Conservation (phyloP, 139 green algal genomes). For the Tetraselmis chui region DNA sequence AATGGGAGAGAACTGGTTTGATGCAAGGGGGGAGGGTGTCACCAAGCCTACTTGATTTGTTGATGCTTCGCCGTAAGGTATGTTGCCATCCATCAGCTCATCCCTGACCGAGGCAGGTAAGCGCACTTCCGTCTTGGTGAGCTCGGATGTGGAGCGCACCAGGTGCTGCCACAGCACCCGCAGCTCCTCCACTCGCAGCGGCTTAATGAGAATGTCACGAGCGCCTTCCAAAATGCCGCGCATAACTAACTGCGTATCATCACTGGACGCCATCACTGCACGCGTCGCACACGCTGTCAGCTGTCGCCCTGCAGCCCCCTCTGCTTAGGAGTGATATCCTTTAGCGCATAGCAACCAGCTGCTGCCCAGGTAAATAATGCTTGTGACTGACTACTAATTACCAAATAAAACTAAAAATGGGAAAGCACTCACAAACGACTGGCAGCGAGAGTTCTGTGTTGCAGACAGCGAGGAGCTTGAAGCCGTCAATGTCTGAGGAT, state of each 20-base stretch:
- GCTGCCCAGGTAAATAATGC: too few species aligned
- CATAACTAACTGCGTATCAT: conserved; percentile 83
- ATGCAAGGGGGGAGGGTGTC: too few species aligned
- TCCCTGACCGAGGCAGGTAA: not conserved
- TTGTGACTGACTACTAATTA: too few species aligned
- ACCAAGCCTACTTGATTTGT: not conserved
- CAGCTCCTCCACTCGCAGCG: conserved; percentile 91
- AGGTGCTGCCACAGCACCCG: conserved; percentile 97
- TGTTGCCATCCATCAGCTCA: not conserved
- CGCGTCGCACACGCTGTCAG: not conserved
- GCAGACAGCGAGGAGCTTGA: conserved; percentile 87
- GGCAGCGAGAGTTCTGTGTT: conserved; percentile 88
- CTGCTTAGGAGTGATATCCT: too few species aligned
- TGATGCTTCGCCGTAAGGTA: not conserved
- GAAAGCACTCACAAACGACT: conserved; percentile 85
- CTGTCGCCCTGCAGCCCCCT: too few species aligned
- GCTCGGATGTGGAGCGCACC: conserved; percentile 43
- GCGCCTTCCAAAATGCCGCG: conserved; percentile 90
- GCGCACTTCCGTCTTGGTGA: not conserved
- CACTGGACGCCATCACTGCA: conserved; percentile 94
- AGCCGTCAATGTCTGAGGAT: conserved; percentile 88
- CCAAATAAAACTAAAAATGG: too few species aligned
- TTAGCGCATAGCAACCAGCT: too few species aligned
- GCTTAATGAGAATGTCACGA: conserved; percentile 96
- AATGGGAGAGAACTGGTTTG: too few species aligned